Conservation (phyloP, 306 rosid genomes). For the Vigna mungo region DNA sequence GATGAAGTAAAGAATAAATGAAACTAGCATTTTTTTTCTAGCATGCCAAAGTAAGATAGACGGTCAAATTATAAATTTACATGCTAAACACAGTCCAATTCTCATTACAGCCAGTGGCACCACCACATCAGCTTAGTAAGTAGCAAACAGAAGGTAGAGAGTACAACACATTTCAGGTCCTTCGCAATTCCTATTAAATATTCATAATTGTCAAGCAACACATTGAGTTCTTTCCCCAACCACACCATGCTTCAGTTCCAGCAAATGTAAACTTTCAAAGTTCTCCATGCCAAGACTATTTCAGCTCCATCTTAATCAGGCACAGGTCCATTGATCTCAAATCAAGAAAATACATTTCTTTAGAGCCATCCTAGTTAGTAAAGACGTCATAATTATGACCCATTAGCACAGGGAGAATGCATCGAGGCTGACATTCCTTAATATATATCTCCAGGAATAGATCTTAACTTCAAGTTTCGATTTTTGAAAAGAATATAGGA, state of each 20-base stretch:
- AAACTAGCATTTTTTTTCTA: constrained; percentile 3
- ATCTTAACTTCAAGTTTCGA: no score
- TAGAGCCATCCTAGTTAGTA: neutral
- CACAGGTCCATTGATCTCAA: neutral
- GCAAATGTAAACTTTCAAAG: neutral
- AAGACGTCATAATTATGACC: neutral
- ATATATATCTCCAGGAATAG: neutral
- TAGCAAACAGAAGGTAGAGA: neutral
- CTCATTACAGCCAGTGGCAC: no score
- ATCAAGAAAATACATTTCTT: neutral
- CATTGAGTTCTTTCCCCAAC: no score
- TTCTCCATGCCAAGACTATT: neutral
- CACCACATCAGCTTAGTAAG: neutral
- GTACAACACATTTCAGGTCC: neutral
- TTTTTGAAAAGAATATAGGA: neutral
- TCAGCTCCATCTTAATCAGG: neutral
- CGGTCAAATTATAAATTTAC: neutral
- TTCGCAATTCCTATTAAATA: neutral
- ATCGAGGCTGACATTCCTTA: neutral
- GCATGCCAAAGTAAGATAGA: neutral
- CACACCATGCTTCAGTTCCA: neutral
- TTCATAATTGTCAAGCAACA: neutral
- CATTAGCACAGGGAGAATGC: neutral
- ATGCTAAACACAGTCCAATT: neutral
- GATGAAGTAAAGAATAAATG: neutral